Conservation (phyloP, 371 early-diverging fungal genomes). For the Dinochytrium kinnereticum region DNA sequence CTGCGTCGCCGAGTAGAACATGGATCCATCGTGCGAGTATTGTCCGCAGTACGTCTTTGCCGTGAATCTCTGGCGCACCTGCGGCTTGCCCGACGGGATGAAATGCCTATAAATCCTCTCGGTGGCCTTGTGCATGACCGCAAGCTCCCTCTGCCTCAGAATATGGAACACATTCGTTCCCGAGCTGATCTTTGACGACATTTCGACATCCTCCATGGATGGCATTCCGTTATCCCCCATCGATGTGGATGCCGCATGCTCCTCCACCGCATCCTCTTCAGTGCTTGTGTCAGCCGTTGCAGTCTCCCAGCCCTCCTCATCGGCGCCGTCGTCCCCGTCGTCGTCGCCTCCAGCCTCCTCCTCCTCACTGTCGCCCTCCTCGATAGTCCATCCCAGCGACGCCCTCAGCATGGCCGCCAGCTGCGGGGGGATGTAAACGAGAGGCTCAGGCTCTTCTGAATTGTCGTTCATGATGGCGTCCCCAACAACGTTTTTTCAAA, state of each 20-base stretch:
- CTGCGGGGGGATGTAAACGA: not conserved
- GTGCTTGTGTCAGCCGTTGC: not conserved
- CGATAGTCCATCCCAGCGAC: not conserved
- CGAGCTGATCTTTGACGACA: no score
- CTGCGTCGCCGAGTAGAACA: slow-evolving; percentile 59
- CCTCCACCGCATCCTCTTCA: slow-evolving; percentile 3
- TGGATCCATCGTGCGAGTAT: slow-evolving; percentile 50
- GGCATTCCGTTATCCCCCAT: no score
- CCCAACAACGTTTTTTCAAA: no score
- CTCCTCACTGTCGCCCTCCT: slow-evolving; percentile 22
- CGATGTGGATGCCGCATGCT: not conserved
- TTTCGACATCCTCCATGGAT: no score
- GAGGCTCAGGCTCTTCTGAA: not conserved
- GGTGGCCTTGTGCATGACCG: not conserved
- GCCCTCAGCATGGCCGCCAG: not conserved
- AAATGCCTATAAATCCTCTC: slow-evolving; percentile 18
- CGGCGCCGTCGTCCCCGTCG: slow-evolving; percentile 33
- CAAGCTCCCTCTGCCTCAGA: not conserved
- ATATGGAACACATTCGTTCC: not conserved
- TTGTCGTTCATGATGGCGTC: not conserved
- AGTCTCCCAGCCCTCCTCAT: not conserved
- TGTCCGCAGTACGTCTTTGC: slow-evolving; percentile 55
- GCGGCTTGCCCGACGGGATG: slow-evolving; percentile 43
- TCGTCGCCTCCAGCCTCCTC: slow-evolving; percentile 39
- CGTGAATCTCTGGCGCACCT: slow-evolving; percentile 34